These are phyloP conservation scores for Bocquillonia castaneifolia DNA, from an alignment of 441 rosid genomes.

Conservation along the genomic window DNA sequence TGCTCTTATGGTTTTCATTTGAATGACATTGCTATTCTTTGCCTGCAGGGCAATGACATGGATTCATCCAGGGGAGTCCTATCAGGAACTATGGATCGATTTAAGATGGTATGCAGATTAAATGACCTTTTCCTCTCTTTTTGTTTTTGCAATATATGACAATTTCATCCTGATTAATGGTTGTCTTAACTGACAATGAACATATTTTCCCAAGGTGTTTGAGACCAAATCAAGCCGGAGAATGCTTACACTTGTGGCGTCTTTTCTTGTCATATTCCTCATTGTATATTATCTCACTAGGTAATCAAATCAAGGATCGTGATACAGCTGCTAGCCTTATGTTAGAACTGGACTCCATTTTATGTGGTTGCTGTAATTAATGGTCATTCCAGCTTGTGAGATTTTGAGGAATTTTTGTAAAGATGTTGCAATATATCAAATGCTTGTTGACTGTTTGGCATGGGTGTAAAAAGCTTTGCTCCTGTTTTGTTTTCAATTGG, in stretches of 20 bases:
- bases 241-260: constrained; percentile 84
- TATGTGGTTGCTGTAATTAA: constrained; percentile 25
- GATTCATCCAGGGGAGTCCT: constrained; percentile 91
- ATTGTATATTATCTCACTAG: constrained; percentile 79
- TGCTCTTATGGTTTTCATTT: constrained; percentile 21
- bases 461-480: constrained; percentile 4
- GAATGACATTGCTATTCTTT: constrained; percentile 17
- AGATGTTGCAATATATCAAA: constrained; percentile 22
- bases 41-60: constrained; percentile 84
- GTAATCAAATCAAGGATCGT: constrained; percentile 30
- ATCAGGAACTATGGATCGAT: constrained; percentile 96
- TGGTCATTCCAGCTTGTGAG: constrained; percentile 23
- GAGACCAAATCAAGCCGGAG: constrained; percentile 92
- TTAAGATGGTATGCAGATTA: constrained; percentile 61
- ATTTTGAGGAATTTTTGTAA: constrained; percentile 26
- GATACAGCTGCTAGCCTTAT: constrained; percentile 19
- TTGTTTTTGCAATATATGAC: background rate
- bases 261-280: constrained; percentile 75
- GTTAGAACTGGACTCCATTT: constrained; percentile 25
- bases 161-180: constrained; percentile 1
- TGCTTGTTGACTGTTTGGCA: constrained; percentile 13
- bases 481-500: background rate
- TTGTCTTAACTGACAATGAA: constrained; percentile 12
- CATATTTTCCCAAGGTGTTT: constrained; percentile 53
- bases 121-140: background rate